These are phyloP conservation scores for Alternaria conjuncta DNA, from an alignment of 2,329 filamentous ascomycete species.

Conservation along the genomic window DNA sequence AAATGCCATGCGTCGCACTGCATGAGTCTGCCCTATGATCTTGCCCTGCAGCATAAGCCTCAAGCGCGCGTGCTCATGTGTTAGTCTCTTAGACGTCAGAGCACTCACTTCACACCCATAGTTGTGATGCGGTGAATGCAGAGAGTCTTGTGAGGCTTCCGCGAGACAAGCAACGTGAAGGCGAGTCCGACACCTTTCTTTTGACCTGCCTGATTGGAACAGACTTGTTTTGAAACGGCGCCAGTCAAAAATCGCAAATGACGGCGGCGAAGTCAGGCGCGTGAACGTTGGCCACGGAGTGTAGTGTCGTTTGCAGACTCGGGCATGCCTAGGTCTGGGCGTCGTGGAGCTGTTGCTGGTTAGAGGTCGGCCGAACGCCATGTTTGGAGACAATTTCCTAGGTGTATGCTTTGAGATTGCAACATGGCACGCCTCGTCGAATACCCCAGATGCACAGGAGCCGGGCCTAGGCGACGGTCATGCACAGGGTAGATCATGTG, in stretches of 20 bases:
- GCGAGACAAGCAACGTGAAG: constrained; percentile 19
- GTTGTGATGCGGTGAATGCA: not conserved
- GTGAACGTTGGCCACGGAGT: not conserved
- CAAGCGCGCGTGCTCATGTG: constrained; percentile 31
- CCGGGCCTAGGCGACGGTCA: constrained; percentile 11
- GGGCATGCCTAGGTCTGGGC: constrained; percentile 3
- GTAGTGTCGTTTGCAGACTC: constrained; percentile 4
- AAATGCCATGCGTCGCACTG: constrained; percentile 23
- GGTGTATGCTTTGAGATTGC: constrained; percentile 31
- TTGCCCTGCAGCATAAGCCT: constrained; percentile 22
- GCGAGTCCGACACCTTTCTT: not conserved
- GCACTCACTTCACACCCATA: constrained; percentile 12
- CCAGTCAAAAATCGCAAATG: constrained; percentile 1
- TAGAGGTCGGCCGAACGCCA: constrained; percentile 18
- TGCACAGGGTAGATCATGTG: constrained; percentile 31
- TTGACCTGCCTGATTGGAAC: constrained; percentile 20
- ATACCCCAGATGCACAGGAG: constrained; percentile 20
- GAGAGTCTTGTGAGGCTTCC: constrained; percentile 31
- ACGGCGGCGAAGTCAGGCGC: constrained; percentile 5
- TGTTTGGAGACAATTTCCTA: constrained; percentile 18
- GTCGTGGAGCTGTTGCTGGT: constrained; percentile 12
- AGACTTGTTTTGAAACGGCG: constrained; percentile 5
- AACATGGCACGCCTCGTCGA: constrained; percentile 2
- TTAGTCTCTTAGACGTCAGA: constrained; percentile 19
- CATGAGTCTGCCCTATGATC: constrained; percentile 32